Conservation (phyloP, 177 flowering plant species). For the Vitis hybrid region DNA sequence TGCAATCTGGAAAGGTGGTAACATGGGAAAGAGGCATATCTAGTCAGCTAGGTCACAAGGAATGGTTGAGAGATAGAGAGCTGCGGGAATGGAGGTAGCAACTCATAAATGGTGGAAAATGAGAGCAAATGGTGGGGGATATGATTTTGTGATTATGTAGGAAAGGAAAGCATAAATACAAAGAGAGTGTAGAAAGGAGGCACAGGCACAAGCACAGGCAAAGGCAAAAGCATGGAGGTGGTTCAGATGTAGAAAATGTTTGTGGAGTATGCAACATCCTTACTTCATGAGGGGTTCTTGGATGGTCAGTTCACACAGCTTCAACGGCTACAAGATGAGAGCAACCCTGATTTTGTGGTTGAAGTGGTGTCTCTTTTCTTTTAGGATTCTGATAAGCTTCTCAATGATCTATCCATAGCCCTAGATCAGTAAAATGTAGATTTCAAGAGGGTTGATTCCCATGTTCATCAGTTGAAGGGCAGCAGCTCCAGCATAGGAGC, state of each 20-base stretch:
- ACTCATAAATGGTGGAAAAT: constrained; percentile 1
- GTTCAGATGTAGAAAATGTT: constrained; percentile 57
- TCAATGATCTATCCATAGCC: constrained; percentile 59
- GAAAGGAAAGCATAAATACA: constrained; percentile 4
- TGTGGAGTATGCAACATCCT: constrained; percentile 51
- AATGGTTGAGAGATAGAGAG: too few species aligned
- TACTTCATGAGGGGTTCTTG: constrained; percentile 63
- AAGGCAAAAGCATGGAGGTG: constrained; percentile 48
- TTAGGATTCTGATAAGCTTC: constrained; percentile 80
- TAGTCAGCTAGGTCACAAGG: too few species aligned
- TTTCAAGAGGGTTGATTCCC: constrained; percentile 34
- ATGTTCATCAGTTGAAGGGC: not conserved
- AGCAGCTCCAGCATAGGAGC: too few species aligned
- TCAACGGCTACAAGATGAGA: constrained; percentile 86
- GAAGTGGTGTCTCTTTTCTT: constrained; percentile 90
- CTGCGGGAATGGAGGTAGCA: not conserved
- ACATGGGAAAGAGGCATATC: too few species aligned
- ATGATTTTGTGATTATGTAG: not conserved
- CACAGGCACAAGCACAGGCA: not conserved
- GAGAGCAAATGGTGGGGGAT: constrained; percentile 9
- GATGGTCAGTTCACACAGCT: constrained; percentile 78
- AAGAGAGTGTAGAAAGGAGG: not conserved
- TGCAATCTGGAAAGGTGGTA: too few species aligned
- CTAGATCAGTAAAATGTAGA: constrained; percentile 30
- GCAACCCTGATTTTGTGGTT: constrained; percentile 80